Evolutionary conservation across 2,329 filamentous ascomycete species (phyloP), one percentile per base, ranked within the genome.

Genomic region (Calycina marina): DNA sequence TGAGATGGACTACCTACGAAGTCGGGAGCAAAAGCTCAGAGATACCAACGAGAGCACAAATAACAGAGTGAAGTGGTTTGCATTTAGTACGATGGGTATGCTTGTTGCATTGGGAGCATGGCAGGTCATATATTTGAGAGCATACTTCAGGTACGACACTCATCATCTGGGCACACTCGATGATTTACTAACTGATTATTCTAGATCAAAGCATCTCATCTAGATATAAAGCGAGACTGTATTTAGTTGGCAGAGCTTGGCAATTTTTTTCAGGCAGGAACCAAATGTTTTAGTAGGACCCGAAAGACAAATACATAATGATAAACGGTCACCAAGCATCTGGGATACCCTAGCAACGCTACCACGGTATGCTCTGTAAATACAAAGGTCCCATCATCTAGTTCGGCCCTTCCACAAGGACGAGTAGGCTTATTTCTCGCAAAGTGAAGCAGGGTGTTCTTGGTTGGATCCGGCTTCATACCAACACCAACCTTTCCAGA

Each of bases 1-100:
- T 41, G 88, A 96, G 68, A 93, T 98, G 88, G 88, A 96, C 44
- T 98, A 96, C 62, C 72, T 98, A 49, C 73, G 90, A 44, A 50
- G 59, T 24, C 73, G 90, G 49, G 90, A 98, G 67, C 85, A 93
- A 71, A 93, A 84, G 66, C 70, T 98, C 49, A 71, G 90, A 56
- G 88, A 98, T 62, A 98, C 90, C 47, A 98, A 98, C 60, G 90
- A 98, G 77, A 96, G 88, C 67, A 98, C 90, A 45, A 98, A 98
- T 62, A 90, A 81, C 61, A 74, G 90, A 38, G 90, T 98, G 52
- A 98, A 96, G 67, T 96, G 84, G 85, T 98, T 98, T 60, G 88
- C 88, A 30, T 76, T 94, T 56, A 74, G 77, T 44, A 96, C 88
- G 16, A 96, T 93, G 62, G 79, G 84, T 40, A 77, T 94, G 66